These are phyloP conservation scores for Chalciporus sphaerocephalus DNA, from an alignment of 768 basidiomycete species.

Conservation along the genomic window DNA sequence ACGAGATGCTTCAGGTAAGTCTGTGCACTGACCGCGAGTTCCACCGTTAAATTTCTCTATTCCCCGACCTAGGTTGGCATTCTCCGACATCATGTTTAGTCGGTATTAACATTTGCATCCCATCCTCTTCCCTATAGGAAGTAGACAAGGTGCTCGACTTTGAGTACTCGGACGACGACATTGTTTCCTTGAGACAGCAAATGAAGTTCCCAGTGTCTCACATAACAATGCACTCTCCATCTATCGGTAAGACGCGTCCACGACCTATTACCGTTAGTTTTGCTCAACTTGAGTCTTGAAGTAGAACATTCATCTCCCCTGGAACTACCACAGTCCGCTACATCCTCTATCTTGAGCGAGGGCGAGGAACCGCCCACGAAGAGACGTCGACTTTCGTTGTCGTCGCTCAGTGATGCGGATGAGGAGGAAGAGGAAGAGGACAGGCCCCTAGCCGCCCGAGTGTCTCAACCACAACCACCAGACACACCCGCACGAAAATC, in stretches of 20 bases:
- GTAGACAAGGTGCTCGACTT: slow-evolving; percentile 76
- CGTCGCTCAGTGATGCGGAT: slow-evolving; percentile 45
- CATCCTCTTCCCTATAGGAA: slow-evolving; percentile 47
- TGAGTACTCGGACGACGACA: slow-evolving; percentile 65
- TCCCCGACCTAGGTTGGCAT: slow-evolving; percentile 21
- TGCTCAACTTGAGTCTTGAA: slow-evolving; percentile 14
- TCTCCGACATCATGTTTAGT: slow-evolving; percentile 9
- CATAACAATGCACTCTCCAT: slow-evolving; percentile 48
- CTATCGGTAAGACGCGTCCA: slow-evolving; percentile 43
- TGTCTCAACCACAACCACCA: slow-evolving; percentile 29
- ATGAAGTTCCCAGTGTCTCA: slow-evolving; percentile 54
- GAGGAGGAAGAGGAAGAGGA: slow-evolving; percentile 50
- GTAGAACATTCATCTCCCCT: slow-evolving; percentile 22
- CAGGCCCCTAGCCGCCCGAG: slow-evolving; percentile 49
- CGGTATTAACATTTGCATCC: slow-evolving; percentile 10
- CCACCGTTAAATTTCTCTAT: slow-evolving; percentile 14
- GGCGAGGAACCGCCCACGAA: slow-evolving; percentile 46
- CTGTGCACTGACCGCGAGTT: neutral
- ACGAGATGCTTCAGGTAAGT: slow-evolving; percentile 74
- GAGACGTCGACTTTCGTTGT: slow-evolving; percentile 53
- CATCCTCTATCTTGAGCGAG: slow-evolving; percentile 46
- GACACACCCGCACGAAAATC: slow-evolving; percentile 32
- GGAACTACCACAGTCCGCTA: slow-evolving; percentile 16
- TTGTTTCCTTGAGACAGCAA: slow-evolving; percentile 64
- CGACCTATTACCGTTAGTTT: neutral